A percentile compares a stretch with the other conserved stretches of the same genome.
Evolutionary conservation across 139 green algal genomes (phyloP).

Genomic region (Yamagishiella unicocca): DNA sequence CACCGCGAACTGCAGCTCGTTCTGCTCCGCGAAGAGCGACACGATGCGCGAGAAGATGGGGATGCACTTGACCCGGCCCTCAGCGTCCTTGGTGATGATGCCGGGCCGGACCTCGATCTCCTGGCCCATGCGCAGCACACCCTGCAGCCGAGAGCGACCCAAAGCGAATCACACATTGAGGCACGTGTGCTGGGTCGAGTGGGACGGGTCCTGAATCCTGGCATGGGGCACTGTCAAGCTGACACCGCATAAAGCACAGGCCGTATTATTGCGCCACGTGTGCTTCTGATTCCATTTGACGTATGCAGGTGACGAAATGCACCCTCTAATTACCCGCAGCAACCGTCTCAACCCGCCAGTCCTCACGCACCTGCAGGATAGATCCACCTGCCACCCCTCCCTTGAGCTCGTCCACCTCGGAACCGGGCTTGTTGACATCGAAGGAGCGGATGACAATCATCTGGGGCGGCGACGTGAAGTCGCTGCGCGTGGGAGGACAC

Average conservation of each 20-base stretch:
- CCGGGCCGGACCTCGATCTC: constrained; percentile 96
- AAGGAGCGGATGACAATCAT: constrained; percentile 99
- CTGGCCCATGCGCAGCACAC: constrained; percentile 92
- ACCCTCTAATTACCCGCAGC: no score
- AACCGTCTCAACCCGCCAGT: no score
- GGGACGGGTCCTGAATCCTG: no score
- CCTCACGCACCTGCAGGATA: constrained; percentile 94
- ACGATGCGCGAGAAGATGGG: constrained; percentile 98
- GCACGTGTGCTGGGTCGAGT: no score
- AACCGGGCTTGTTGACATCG: constrained; percentile 99
- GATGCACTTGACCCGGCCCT: constrained; percentile 91
- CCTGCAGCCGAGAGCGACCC: no score
- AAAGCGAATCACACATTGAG: no score
- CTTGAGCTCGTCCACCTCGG: constrained; percentile 96
- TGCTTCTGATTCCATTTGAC: no score
- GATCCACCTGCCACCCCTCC: constrained; percentile 96
- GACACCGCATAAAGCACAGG: no score
- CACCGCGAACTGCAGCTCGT: constrained; percentile 97
- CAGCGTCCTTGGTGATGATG: constrained; percentile 97
- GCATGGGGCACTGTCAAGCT: no score
- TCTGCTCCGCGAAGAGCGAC: constrained; percentile 96
- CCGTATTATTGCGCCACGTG: no score
- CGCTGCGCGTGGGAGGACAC: no score
- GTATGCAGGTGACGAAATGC: no score
- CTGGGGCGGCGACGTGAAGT: constrained; percentile 96